These are phyloP conservation scores for Backusella circina DNA, from an alignment of 192 early-diverging fungal genomes.

Conservation along the genomic window DNA sequence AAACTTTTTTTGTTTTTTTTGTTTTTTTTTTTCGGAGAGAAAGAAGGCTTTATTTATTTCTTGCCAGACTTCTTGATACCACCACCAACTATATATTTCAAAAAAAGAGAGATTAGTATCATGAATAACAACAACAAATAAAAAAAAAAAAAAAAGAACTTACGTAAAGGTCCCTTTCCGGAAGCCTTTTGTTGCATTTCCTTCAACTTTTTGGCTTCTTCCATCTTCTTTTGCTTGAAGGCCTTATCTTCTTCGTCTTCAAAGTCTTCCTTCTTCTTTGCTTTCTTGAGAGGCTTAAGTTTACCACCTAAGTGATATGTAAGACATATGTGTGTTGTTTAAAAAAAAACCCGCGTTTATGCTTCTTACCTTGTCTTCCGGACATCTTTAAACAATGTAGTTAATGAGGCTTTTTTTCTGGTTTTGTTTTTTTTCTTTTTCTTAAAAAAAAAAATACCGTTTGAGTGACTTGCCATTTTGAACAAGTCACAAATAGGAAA, in stretches of 20 bases:
- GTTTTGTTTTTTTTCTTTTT: not conserved
- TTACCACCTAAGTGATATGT: slow-evolving; percentile 60
- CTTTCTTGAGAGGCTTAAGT: slow-evolving; percentile 83
- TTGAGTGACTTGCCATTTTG: not conserved
- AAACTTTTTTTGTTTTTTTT: not conserved
- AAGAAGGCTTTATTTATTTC: slow-evolving; percentile 47
- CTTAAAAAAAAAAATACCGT: not conserved
- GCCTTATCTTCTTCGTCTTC: slow-evolving; percentile 75
- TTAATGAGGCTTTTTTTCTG: slow-evolving; percentile 6
- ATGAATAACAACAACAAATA: not conserved
- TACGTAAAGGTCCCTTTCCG: slow-evolving; percentile 60
- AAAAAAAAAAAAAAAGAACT: slow-evolving; percentile 8
- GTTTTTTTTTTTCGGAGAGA: not conserved
- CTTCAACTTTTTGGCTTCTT: slow-evolving; percentile 76
- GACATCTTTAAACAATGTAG: slow-evolving; percentile 40
- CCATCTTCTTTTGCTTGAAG: slow-evolving; percentile 78
- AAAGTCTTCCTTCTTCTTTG: slow-evolving; percentile 67
- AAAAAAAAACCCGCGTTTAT: no score
- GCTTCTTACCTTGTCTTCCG: slow-evolving; percentile 50
- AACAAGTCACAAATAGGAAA: no score
- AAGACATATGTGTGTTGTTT: no score
- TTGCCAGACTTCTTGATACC: slow-evolving; percentile 80
- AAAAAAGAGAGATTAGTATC: not conserved
- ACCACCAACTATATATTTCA: slow-evolving; percentile 41
- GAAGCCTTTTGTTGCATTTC: slow-evolving; percentile 65